Evolutionary conservation across 2,329 filamentous ascomycete species (phyloP).

Genomic region (Trichoderma atroviride): DNA sequence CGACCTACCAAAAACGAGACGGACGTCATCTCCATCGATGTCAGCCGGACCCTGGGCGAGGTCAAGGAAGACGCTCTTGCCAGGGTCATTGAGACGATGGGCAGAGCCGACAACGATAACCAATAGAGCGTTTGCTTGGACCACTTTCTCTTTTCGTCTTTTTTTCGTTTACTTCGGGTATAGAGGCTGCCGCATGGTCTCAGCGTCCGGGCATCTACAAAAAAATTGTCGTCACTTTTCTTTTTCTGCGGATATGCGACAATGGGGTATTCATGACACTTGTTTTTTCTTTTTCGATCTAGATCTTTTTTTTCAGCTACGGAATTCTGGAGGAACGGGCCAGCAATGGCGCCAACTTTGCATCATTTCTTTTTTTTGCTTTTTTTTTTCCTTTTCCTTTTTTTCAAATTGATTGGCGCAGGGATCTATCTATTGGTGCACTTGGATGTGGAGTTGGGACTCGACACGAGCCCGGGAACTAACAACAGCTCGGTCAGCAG

Average conservation of each 20-base stretch:
- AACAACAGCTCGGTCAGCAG: conserved; percentile 22
- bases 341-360: conserved; percentile 25
- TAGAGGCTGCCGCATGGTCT: neutral
- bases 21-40: conserved; percentile 74
- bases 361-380: conserved; percentile 12
- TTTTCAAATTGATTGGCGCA: neutral
- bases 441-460: conserved; percentile 24
- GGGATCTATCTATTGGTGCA: conserved; percentile 8
- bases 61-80: conserved; percentile 64
- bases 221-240: neutral
- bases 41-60: conserved; percentile 59
- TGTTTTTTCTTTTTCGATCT: neutral
- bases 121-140: conserved; percentile 26
- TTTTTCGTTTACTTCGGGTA: neutral
- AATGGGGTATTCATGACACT: neutral
- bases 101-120: conserved; percentile 30
- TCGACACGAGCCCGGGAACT: conserved; percentile 15
- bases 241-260: conserved; percentile 14
- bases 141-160: neutral
- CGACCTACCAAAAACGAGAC: conserved; percentile 70
- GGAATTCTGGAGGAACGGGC: conserved; percentile 16
- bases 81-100: conserved; percentile 58
- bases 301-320: conserved; percentile 20
- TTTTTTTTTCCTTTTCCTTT: neutral
- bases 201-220: neutral